These are phyloP conservation scores for Mesembryanthemum crystallinum DNA, from an alignment of 148 eudicot species.

Conservation along the genomic window DNA sequence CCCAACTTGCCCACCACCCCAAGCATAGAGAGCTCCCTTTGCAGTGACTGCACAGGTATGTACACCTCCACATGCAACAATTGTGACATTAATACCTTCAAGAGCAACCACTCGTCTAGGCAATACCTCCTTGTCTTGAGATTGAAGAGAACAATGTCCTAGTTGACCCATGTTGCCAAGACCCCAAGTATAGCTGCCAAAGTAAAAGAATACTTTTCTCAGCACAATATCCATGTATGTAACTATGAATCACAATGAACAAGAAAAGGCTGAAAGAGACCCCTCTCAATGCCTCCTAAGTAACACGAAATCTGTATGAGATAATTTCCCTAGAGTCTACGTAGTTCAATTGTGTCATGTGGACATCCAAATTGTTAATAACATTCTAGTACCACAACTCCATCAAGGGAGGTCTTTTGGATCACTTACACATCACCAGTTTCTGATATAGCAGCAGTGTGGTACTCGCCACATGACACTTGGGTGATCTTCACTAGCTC, in stretches of 20 bases:
- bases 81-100: constrained; percentile 59
- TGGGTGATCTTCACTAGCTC: constrained; percentile 82
- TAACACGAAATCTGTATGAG: no score
- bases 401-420: constrained; percentile 31
- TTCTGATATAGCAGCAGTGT: constrained; percentile 91
- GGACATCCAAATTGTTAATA: neutral
- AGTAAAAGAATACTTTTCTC: constrained; percentile 1
- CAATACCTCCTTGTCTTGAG: constrained; percentile 74
- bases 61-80: constrained; percentile 86
- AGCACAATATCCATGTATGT: constrained; percentile 1
- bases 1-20: constrained; percentile 97
- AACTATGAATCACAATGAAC: neutral
- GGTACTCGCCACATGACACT: constrained; percentile 96
- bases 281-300: neutral
- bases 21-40: constrained; percentile 95
- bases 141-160: constrained; percentile 94
- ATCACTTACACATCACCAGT: constrained; percentile 95
- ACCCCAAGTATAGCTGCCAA: constrained; percentile 93
- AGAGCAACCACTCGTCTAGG: constrained; percentile 91
- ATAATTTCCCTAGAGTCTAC: no score
- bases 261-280: neutral
- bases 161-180: constrained; percentile 96
- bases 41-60: constrained; percentile 87
- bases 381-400: neutral
- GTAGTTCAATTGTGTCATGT: neutral